Percentiles rank a stretch among this genome's conserved stretches.
Evolutionary conservation across 2,329 filamentous ascomycete species (phyloP).

Genomic region (Apiospora saccharicola): DNA sequence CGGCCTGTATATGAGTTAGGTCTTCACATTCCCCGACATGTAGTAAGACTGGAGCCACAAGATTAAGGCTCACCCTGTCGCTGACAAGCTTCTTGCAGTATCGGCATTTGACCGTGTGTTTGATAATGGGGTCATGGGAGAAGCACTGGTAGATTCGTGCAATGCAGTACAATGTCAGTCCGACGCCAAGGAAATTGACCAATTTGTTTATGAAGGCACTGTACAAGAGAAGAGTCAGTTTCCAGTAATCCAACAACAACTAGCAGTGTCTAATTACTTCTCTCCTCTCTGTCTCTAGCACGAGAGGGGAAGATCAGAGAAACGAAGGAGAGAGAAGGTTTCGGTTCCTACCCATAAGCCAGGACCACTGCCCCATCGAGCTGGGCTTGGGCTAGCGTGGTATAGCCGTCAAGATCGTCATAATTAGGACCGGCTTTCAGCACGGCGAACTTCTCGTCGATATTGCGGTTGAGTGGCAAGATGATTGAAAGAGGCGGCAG

Average conservation of each 20-base stretch:
- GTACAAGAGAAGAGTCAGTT: background rate
- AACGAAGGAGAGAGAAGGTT: no score
- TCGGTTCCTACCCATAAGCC: slow-evolving; percentile 67
- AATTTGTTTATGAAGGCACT: slow-evolving; percentile 69
- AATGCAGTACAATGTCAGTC: slow-evolving; percentile 69
- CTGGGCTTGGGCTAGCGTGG: slow-evolving; percentile 72
- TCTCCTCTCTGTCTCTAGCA: background rate
- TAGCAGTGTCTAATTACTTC: background rate
- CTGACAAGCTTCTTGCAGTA: slow-evolving; percentile 60
- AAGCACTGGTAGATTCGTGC: slow-evolving; percentile 68
- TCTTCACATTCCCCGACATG: background rate
- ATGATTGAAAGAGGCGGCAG: slow-evolving; percentile 74
- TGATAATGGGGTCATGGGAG: slow-evolving; percentile 73
- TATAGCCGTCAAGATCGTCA: slow-evolving; percentile 64
- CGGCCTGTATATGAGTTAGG: slow-evolving; percentile 42
- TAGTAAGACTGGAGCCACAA: background rate
- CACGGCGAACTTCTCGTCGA: slow-evolving; percentile 78
- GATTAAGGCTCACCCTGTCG: slow-evolving; percentile 35
- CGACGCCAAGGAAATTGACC: slow-evolving; percentile 71
- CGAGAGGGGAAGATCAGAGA: background rate
- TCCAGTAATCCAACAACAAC: background rate
- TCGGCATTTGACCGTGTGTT: slow-evolving; percentile 71
- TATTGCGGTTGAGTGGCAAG: slow-evolving; percentile 73
- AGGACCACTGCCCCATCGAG: slow-evolving; percentile 76
- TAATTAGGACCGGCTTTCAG: slow-evolving; percentile 65